A percentile compares a stretch with the other conserved stretches of the same genome.
Conservation (phyloP, 805 yeast genomes). For the Isabelozyma rhagii region DNA sequence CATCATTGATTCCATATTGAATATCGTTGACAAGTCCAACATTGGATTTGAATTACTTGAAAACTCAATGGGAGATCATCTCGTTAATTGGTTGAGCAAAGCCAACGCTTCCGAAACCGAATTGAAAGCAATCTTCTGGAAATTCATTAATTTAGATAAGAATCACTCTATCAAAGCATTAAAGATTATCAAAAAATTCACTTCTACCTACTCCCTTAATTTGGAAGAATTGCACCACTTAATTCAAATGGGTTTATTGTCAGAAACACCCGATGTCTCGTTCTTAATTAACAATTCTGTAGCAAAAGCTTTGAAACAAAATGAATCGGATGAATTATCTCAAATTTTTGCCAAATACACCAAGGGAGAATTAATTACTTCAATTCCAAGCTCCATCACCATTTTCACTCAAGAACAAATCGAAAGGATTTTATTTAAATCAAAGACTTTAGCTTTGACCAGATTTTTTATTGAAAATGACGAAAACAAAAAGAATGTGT, state of each 20-base stretch:
- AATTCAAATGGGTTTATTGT: conserved; percentile 33
- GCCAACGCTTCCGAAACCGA: conserved; percentile 29
- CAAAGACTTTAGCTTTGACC: conserved; percentile 39
- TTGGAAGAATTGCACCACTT: conserved; percentile 25
- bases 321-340: conserved; percentile 25
- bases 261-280: conserved; percentile 37
- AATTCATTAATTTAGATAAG: conserved; percentile 33
- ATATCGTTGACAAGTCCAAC: conserved; percentile 25
- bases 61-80: conserved; percentile 33
- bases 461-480: conserved; percentile 29
- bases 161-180: conserved; percentile 27
- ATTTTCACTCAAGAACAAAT: conserved; percentile 11
- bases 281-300: conserved; percentile 41
- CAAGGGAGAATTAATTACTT: conserved; percentile 30
- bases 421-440: conserved; percentile 27
- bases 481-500: conserved; percentile 20
- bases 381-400: conserved; percentile 8
- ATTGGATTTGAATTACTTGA: conserved; percentile 31
- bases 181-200: conserved; percentile 33
- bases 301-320: conserved; percentile 26
- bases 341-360: conserved; percentile 29
- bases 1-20: conserved; percentile 29
- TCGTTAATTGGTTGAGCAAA: conserved; percentile 31
- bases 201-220: conserved; percentile 20
- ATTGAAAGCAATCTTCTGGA: conserved; percentile 33